A percentile compares a stretch with the other conserved stretches of the same genome.
Evolutionary conservation across 2,329 filamentous ascomycete species (phyloP).

Genomic region (Fusarium nisikadoi): DNA sequence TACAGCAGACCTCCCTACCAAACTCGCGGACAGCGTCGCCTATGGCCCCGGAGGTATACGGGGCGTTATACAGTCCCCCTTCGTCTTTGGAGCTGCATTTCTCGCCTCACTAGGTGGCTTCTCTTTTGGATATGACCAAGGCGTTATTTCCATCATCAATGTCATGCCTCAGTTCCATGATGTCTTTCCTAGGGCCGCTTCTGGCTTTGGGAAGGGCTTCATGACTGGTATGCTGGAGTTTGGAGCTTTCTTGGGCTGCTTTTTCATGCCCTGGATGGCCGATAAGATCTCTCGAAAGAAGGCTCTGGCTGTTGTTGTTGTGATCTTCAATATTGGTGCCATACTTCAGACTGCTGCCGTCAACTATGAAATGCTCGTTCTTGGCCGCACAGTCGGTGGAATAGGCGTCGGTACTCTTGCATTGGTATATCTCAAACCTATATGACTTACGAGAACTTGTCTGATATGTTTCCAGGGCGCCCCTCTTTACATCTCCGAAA

Average conservation of each 20-base stretch:
- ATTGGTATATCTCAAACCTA: conserved; percentile 46
- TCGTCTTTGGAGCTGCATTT: conserved; percentile 53
- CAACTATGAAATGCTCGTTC: conserved; percentile 15
- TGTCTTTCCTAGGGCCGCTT: conserved; percentile 46
- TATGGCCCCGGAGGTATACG: neutral
- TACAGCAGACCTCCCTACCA: neutral
- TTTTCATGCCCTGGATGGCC: conserved; percentile 38
- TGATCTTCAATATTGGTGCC: conserved; percentile 39
- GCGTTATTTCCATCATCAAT: conserved; percentile 54
- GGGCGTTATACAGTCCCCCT: neutral
- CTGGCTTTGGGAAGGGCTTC: conserved; percentile 52
- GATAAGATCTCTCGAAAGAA: conserved; percentile 41
- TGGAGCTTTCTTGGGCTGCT: conserved; percentile 58
- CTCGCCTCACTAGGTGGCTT: conserved; percentile 47
- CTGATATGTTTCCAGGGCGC: conserved; percentile 40
- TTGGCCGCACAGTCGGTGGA: conserved; percentile 48
- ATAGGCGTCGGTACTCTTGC: conserved; percentile 59
- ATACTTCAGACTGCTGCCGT: conserved; percentile 41
- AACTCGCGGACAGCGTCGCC: neutral
- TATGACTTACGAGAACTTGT: neutral
- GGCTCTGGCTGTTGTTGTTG: conserved; percentile 40
- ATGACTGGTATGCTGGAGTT: conserved; percentile 57
- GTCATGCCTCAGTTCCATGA: conserved; percentile 57
- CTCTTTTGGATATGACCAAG: conserved; percentile 42
- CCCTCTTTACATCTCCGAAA: conserved; percentile 59